A percentile compares a stretch with the other conserved stretches of the same genome.
These are phyloP conservation scores for Diplodia scrobiculata DNA, from an alignment of 2,329 filamentous ascomycete genomes.

Conservation along the genomic window DNA sequence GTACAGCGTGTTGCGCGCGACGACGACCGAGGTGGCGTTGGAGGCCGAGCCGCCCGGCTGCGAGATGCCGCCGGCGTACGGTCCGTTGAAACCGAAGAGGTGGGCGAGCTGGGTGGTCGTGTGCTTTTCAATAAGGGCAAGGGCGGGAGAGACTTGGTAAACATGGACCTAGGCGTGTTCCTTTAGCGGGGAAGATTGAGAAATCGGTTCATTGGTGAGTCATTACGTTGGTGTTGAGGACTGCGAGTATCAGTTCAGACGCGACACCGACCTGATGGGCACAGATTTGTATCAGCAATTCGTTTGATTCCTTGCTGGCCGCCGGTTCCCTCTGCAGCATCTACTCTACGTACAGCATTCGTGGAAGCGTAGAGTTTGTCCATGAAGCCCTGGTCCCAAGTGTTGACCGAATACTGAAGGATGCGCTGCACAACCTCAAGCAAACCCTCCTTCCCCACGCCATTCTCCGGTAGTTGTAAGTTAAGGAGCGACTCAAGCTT, in stretches of 20 bases:
- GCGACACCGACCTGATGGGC: constrained; percentile 69
- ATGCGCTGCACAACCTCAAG: constrained; percentile 63
- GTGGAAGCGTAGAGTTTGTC: constrained; percentile 94
- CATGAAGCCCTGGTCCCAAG: constrained; percentile 96
- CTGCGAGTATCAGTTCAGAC: constrained; percentile 79
- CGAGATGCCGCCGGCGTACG: constrained; percentile 69
- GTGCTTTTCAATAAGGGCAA: constrained; percentile 84
- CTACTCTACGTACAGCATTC: constrained; percentile 64
- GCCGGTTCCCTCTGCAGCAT: neutral
- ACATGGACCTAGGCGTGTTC: constrained; percentile 67
- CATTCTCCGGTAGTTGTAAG: constrained; percentile 42
- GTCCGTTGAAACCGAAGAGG: constrained; percentile 74
- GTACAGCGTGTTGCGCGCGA: constrained; percentile 83
- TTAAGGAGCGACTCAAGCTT: constrained; percentile 48
- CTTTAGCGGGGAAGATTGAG: constrained; percentile 2
- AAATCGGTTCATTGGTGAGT: neutral
- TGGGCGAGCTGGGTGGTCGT: constrained; percentile 72
- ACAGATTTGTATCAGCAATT: constrained; percentile 10
- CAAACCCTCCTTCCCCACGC: constrained; percentile 49
- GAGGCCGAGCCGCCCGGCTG: constrained; percentile 80
- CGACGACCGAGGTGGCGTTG: constrained; percentile 80
- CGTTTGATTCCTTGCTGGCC: neutral
- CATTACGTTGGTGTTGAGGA: constrained; percentile 82
- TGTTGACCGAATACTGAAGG: constrained; percentile 87
- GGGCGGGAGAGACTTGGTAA: constrained; percentile 86